A percentile compares a stretch with the other conserved stretches of the same genome.
Evolutionary conservation across 768 basidiomycete species (phyloP).

Genomic region (Hygrocybe coccinea): DNA sequence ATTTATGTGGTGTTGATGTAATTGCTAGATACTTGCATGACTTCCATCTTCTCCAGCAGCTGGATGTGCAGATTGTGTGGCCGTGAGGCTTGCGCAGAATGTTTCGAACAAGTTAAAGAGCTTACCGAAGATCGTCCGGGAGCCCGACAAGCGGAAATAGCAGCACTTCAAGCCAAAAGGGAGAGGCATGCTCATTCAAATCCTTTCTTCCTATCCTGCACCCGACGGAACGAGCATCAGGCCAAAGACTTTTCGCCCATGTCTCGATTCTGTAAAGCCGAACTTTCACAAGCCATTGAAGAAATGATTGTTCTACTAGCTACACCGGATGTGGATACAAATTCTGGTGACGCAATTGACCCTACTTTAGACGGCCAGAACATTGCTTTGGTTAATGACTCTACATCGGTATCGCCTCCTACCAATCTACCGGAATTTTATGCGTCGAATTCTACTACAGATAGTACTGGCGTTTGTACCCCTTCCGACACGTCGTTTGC

Average conservation of each 20-base stretch:
- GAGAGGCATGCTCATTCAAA: conserved; percentile 62
- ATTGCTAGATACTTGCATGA: conserved; percentile 83
- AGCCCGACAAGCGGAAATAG: conserved; percentile 44
- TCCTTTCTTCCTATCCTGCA: conserved; percentile 72
- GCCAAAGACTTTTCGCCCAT: conserved; percentile 71
- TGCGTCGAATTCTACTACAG: neutral
- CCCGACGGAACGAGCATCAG: conserved; percentile 64
- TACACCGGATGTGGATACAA: conserved; percentile 5
- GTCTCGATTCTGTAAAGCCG: conserved; percentile 63
- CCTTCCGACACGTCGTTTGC: neutral
- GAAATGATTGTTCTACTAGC: conserved; percentile 61
- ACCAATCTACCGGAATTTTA: neutral
- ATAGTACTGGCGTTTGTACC: neutral
- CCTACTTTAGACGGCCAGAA: conserved; percentile 1
- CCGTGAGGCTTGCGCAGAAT: conserved; percentile 83
- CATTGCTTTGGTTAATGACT: neutral
- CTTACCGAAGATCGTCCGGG: conserved; percentile 52
- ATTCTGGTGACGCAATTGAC: conserved; percentile 3
- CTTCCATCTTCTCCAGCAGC: conserved; percentile 82
- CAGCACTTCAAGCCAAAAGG: conserved; percentile 45
- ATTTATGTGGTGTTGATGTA: neutral
- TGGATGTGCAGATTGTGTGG: conserved; percentile 93
- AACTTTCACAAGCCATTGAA: conserved; percentile 58
- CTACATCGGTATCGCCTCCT: neutral
- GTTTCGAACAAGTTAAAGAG: conserved; percentile 64